A percentile compares a stretch with the other conserved stretches of the same genome.
Conservation (phyloP, 163 green algal genomes). For the Chlamydomonas reinhardtii region DNA sequence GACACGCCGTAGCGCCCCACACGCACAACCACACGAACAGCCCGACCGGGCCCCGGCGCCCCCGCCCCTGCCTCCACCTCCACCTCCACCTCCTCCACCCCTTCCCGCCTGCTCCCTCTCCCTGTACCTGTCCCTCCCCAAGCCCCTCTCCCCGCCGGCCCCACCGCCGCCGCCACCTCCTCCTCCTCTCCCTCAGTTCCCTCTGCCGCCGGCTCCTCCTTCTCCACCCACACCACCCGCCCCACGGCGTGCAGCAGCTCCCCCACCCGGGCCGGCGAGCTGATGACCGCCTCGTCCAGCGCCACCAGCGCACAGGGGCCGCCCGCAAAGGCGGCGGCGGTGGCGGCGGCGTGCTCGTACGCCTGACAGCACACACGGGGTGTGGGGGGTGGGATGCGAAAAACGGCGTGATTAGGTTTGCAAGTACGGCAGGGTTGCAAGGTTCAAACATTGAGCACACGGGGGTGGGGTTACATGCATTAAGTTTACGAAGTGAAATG, state of each 20-base stretch:
- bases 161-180: neutral
- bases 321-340: constrained; percentile 15
- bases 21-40: constrained; percentile 18
- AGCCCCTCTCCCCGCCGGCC: too few relatives aligned
- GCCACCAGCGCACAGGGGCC: constrained; percentile 37
- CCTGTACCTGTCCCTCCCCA: too few relatives aligned
- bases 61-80: neutral
- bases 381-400: too few relatives aligned
- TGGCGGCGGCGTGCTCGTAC: constrained; percentile 33
- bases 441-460: too few relatives aligned
- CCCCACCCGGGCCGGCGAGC: constrained; percentile 31
- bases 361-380: neutral
- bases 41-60: constrained; percentile 4
- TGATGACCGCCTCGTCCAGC: constrained; percentile 40
- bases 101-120: too few relatives aligned
- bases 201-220: neutral
- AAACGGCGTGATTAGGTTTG: too few relatives aligned
- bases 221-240: constrained; percentile 31
- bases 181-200: neutral
- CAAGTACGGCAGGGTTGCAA: too few relatives aligned
- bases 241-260: constrained; percentile 30
- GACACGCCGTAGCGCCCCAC: constrained; percentile 16
- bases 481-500: too few relatives aligned
- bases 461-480: too few relatives aligned
- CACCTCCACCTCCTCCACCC: too few relatives aligned